Base-by-base conservation (phyloP, 2,329 filamentous ascomycete species). In the Alternaria incomplexa region DNA sequence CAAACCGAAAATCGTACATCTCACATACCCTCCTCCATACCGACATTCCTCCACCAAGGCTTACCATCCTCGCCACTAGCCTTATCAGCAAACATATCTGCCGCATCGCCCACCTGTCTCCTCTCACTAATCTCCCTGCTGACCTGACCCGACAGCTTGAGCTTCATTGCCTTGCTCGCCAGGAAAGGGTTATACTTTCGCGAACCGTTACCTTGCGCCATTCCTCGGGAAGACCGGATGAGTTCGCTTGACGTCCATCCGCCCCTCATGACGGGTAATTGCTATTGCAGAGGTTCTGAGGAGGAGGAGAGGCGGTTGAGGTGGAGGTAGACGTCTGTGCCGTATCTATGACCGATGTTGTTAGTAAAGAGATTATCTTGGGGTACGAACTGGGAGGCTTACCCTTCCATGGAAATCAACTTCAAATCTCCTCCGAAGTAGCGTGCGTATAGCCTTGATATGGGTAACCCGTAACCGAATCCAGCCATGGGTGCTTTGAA, bases 401-500 rank as follows among this genome's bases (percentile, higher is more conserved):
- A 97, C 93, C 96, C 96, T 85, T 99, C 96, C 96, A 99, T 99
- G 80, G 93, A 97, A 76, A 99, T 99, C 79, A 99, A 82, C 82
- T 98, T 98, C 74, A 99, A 81, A 80, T 99, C 96, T 62, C 96
- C 96, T 63, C 96, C 96, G 83, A 99, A 99, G 83, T 99, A 99
- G 69, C 96, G 86, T 58, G 96, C 96, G 76, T 99, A 99, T 56
- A 99, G 85, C 68, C 96, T 86, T 71, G 93, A 97, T 66, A 99
- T 98, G 0, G 96, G 96, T 69, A 99, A 80, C 15, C 96, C 96
- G 76, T 99, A 99, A n/a, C 96, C 96, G 77, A 98, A 99, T 3
- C 96, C 96, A 65, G 96, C 96, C 96, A 99, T 98, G 2, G 96
- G 96, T 12, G 96, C 96, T 81, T 99, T 98, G 85, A 99, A 99